phyloP scores from a whole-genome alignment of 1,284 basidiomycete species.

The Ustilago sp. region DNA sequence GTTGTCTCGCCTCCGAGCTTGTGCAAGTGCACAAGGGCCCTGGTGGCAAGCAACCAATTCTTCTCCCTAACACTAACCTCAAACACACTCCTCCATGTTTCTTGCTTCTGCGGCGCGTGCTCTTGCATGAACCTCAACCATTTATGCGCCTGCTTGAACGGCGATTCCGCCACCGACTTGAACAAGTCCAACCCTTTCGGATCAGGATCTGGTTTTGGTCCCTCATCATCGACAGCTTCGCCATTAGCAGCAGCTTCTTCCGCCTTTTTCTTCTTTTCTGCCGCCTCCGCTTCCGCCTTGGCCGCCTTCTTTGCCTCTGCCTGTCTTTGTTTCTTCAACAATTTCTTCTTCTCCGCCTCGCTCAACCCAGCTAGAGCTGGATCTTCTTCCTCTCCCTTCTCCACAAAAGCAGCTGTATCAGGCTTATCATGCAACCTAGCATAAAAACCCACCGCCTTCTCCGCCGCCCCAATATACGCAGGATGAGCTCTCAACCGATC shows the following conservation, averaged over 20 bases:
- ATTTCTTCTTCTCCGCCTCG: slow-evolving; percentile 45
- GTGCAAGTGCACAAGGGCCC: slow-evolving; percentile 77
- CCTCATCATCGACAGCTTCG: slow-evolving; percentile 79
- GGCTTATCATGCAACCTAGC: slow-evolving; percentile 69
- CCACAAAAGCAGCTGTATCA: slow-evolving; percentile 64
- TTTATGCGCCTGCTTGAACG: slow-evolving; percentile 82
- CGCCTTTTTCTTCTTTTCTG: slow-evolving; percentile 31
- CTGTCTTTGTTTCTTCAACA: slow-evolving; percentile 41
- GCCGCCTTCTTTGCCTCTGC: slow-evolving; percentile 36
- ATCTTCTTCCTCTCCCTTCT: slow-evolving; percentile 57
- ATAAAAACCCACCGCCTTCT: slow-evolving; percentile 80
- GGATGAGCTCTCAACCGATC: slow-evolving; percentile 82
- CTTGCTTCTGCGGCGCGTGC: slow-evolving; percentile 72
- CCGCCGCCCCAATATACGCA: slow-evolving; percentile 80
- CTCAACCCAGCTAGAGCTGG: slow-evolving; percentile 19
- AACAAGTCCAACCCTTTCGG: slow-evolving; percentile 56
- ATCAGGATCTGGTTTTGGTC: slow-evolving; percentile 73
- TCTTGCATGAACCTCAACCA: slow-evolving; percentile 78
- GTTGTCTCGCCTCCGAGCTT: slow-evolving; percentile 77
- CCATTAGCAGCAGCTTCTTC: slow-evolving; percentile 43
- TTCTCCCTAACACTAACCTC: slow-evolving; percentile 83
- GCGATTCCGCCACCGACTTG: slow-evolving; percentile 58
- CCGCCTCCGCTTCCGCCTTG: slow-evolving; percentile 38
- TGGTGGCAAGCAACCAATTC: slow-evolving; percentile 82
- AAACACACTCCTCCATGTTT: slow-evolving; percentile 81